Base-by-base conservation (phyloP, 305 asterid genomes). In the Fraxinus nigra region DNA sequence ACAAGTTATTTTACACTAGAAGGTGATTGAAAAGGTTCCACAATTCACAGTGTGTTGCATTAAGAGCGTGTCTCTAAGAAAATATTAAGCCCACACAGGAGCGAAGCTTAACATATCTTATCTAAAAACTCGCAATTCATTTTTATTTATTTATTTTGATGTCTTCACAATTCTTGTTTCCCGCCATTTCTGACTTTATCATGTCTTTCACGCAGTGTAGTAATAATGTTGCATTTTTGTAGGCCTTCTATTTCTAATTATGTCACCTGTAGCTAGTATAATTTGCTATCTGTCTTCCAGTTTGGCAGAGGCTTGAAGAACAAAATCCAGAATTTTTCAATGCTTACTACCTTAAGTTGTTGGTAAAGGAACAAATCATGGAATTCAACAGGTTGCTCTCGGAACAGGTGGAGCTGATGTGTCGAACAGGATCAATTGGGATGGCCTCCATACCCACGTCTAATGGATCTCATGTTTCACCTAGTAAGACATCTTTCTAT, bases 231-330 rank as follows among this genome's bases (percentile, higher is more conserved):
- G 20, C 69, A 35, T 81, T 24, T 14, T 13, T 54, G 14, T 76
- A 18, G 40, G 61, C 67, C 32, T 43, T 83, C n/a, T 76, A 3
- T 51, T 35, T 54, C 32, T 80, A 69, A 32, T 51, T 65, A 32
- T 33, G 11, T 20, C 78, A 81, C 34, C 30, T 67, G 81, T 33
- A 76, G 65, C 37, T 67, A 46, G 38, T 61, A 34, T 73, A 32
- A 43, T 81, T 56, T 43, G 35, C 28, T 76, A 48, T 30, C 65
- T 26, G 61, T 43, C 72, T 74, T 87, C 77, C 92, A 92, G 95
- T 92, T 81, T 92, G 94, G 95, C 86, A 82, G 88, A 88, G 81
- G 89, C 93, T 92, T 75, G 92, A 89, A 82, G 86, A 85, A 38
- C 89, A 89, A 80, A 89, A 91, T 75, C 87, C 40, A 67, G 95